Evolutionary conservation across 78 protist species (phyloP), one percentile per base, ranked within the genome.

Genomic region (Dictyostelium capitatum): DNA sequence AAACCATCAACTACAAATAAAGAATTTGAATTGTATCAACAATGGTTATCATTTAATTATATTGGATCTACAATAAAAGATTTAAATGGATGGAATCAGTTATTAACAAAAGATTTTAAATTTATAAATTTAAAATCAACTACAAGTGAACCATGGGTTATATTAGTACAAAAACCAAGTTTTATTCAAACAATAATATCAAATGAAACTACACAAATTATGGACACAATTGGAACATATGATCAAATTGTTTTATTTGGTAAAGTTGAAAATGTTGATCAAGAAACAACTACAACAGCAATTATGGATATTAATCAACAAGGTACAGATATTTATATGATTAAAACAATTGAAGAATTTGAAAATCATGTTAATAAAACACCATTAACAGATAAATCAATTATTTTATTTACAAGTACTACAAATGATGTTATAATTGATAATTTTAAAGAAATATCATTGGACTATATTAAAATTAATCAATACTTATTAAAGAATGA

Each of bases 21-120:
- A 43, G 69, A 64, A 9, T 82, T 69, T 51, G 89, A 74, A 17
- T 69, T 73, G 6, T 82, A 64, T 74, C 79, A 46, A 65, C 80
- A 82, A 67, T 82, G 89, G 89, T 69, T 59, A 59, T 59, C 69
- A 23, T 59, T 6, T 9, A n/a, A 59, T 59, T 59, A 59, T 59
- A 19, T 59, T 19, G 12, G n/a, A n/a, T 59, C 69, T n/a, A 59
- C 69, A 3, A n/a, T n/a, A n/a, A 59, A 59, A 9, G 69, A 59
- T 59, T 9, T 59, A 59, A 30, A 59, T 9, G 0, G 19, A n/a
- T 62, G 70, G 70, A 62, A 25, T n/a, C 20, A 62, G 12, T 25
- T 62, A 62, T 62, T 62, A 25, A 62, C 70, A 23, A 17, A 25
- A 23, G 70, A 62, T 62, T 62, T 62, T 62, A 62, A 62, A 20